Base-by-base conservation (phyloP, 2,329 filamentous ascomycete genomes). In the Ophiostoma quercus region DNA sequence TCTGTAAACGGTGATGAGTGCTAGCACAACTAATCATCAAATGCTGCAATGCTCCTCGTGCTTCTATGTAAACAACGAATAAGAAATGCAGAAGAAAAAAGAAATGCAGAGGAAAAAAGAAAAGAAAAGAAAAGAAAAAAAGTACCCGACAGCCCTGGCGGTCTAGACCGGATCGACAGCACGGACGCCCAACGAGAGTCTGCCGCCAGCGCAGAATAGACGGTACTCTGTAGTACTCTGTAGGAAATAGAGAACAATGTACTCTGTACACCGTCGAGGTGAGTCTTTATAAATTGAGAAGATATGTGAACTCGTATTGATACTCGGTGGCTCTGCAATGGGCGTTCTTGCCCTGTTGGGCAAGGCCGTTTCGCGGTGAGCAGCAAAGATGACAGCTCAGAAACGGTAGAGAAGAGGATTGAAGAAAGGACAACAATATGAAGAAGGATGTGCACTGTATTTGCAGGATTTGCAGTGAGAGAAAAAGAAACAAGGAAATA, bases 91-190 rank as follows among this genome's bases (percentile, higher is more conserved):
- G 43, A 63, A 37, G 5, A 37, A 25, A 47, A 41, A n/a, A 47
- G 3, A 68, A 63, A 22, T 25, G 19, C 41, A 11, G 3, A 12
- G 22, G 29, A 34, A 63, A 63, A 7, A 5, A 37, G 22, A 63
- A 37, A 2, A 37, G 19, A 37, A 12, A n/a, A 63, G 37, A 37
- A 37, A 12, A 63, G 14, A 34, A 32, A 14, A 63, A 34, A 63
- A 63, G 29, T 19, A 9, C 60, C 51, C n/a, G 7, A 12, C 51
- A n/a, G n/a, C 51, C 51, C 51, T 57, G 9, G n/a, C 51, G 51
- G 51, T 57, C 54, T 60, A 60, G 54, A 60, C 54, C 54, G 54
- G 54, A 60, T 60, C 54, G 54, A 32, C 54, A 14, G 25, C 54
- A 60, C 54, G 12, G 22, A 29, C 22, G 16, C 1, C 22, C 54